Base-by-base conservation (phyloP, 176 grass and related monocot species). In the Bromus sterilis region DNA sequence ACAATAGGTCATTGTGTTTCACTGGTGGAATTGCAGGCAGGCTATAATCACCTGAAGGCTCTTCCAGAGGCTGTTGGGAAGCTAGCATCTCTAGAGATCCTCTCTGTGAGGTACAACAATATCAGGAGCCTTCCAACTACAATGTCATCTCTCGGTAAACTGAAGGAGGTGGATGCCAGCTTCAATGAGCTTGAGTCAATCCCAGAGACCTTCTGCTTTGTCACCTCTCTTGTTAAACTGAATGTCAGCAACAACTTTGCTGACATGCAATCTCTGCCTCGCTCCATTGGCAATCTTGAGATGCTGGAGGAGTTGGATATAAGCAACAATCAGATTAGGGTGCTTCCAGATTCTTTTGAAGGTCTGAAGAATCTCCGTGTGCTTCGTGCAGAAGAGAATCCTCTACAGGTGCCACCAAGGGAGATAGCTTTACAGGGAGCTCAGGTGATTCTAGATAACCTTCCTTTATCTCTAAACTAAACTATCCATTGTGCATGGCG, bases 231-330 rank as follows among this genome's bases (percentile, higher is more conserved):
- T 66, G 60, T 99, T 74, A 99, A 96, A 67, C 88, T 99, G 56
- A 93, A 93, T 53, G 79, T 96, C 20, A 91, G 89, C 34, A 96
- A 95, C 83, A 99, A 99, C 86, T 99, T 99, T 59, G 88, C 97
- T 23, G 91, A 99, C 89, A 37, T 99, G 76, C 83, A 82, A 87
- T 91, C 56, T 74, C 80, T 99, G 29, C 97, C 97, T 31, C 93
- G 93, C 56, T 88, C 91, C 28, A 95, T 99, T 75, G 97, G 97
- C 59, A 99, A 99, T 82, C 89, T 99, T 82, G 97, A 99, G 77
- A 93, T 95, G 87, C 79, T 99, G 40, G 97, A 99, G 83, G 97
- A 93, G 87, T 83, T 99, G 83, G 91, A 99, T 81, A 96, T 99
- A 62, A 99, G 93, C 86, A 99, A 96, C 80, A 99, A 99, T 34